These are phyloP conservation scores for Pyrus betulifolia DNA, from an alignment of 306 rosid genomes.

Conservation along the genomic window DNA sequence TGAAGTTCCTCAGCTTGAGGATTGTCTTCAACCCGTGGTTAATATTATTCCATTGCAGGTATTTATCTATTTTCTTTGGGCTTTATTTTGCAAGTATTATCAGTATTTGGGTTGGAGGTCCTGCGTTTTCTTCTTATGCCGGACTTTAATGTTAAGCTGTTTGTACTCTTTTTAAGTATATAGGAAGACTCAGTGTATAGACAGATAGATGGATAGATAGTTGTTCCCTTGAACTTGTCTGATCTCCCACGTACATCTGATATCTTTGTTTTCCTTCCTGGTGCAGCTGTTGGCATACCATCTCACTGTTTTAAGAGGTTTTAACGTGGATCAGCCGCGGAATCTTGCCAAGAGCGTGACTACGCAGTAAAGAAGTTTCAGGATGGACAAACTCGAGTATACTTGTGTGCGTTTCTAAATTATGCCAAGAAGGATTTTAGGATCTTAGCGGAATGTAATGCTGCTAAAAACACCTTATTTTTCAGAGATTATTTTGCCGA, in stretches of 20 bases:
- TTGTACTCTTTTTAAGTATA: background rate
- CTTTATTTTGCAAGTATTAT: background rate
- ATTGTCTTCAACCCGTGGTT: constrained; percentile 96
- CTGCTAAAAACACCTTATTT: background rate
- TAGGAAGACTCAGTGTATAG: no score
- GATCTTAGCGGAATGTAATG: background rate
- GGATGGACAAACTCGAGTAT: background rate
- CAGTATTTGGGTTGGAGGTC: background rate
- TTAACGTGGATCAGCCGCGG: constrained; percentile 94
- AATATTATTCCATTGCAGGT: constrained; percentile 92
- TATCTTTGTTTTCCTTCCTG: background rate
- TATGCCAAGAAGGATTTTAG: background rate
- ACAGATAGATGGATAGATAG: background rate
- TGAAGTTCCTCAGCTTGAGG: constrained; percentile 88
- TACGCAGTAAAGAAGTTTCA: constrained; percentile 36
- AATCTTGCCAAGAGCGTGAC: constrained; percentile 99
- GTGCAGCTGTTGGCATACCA: constrained; percentile 93
- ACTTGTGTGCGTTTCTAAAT: background rate
- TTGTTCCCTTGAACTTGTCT: background rate
- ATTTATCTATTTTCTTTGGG: background rate
- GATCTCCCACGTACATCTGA: background rate
- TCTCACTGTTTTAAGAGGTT: constrained; percentile 90
- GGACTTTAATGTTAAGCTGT: background rate
- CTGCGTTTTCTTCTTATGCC: background rate
- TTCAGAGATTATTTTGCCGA: background rate